Evolutionary conservation across 345 rosid genomes (phyloP), one percentile per base, ranked within the genome.

Genomic region (Draba incana): DNA sequence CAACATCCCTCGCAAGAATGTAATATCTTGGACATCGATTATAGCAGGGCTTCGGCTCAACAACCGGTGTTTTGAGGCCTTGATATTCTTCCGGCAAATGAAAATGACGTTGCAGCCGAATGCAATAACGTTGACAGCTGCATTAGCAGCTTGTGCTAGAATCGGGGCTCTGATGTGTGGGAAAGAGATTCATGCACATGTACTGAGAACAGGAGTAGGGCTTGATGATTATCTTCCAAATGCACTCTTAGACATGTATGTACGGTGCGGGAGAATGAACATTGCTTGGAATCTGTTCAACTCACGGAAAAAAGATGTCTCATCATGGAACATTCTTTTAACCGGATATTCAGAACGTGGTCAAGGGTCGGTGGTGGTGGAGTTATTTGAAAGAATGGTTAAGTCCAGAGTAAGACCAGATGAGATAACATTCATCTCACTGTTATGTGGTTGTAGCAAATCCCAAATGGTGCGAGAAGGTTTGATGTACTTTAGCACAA

Each of bases 251-350:
- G 96, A 89, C 79, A 77, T 85, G 88, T 89, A 92, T 62, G 89
- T 86, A 57, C 80, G 91, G 49, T 92, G 96, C 55, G 98, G 98
- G 69, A 84, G 84, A 55, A 80, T 83, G 83, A 74, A 75, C 42
- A 74, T 77, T 68, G 89, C 94, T 1, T 66, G 83, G 88, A 82
- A 80, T 71, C 87, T 79, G 66, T 87, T 92, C 73, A 78, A 84
- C 66, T 70, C 73, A 10, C 84, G 81, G 49, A 69, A 71, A 61
- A 84, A 70, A 61, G 83, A 84, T 80, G 89, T 75, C 35, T 68
- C 94, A 10, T 84, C 91, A n/a, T 92, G 98, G 98, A 92, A 92
- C 80, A 85, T 84, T 68, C 64, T 92, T 70, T 72, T 92, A 55
- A 87, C 89, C 1, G 91, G 90, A 62, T 86, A 81, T 75, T 86